Conservation (phyloP, 2,329 filamentous ascomycete genomes). For the Colletotrichum sublineola region DNA sequence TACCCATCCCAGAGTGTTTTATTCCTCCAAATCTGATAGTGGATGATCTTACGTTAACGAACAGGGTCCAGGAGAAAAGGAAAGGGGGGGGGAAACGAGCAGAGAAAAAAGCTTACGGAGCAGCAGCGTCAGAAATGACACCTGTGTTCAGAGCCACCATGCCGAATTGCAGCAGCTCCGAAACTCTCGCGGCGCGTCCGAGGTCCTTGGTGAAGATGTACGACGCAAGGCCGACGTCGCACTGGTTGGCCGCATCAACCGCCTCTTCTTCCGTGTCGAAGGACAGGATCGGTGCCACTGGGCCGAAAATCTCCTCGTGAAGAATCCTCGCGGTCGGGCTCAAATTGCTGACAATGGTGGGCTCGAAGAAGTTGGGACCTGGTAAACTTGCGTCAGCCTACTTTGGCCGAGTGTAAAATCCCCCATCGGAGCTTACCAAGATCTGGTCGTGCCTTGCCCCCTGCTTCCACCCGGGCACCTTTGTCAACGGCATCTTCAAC, state of each 20-base stretch:
- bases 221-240: neutral
- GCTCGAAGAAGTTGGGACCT: conserved; percentile 1
- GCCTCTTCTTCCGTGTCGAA: neutral
- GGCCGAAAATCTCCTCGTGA: neutral
- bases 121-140: neutral
- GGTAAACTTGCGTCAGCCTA: neutral
- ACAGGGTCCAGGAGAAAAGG: neutral
- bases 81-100: no score
- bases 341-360: neutral
- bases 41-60: neutral
- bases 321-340: neutral
- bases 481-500: neutral
- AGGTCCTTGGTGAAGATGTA: neutral
- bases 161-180: neutral
- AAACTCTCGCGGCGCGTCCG: neutral
- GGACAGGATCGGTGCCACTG: neutral
- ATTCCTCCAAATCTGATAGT: neutral
- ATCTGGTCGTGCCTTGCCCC: neutral
- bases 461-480: neutral
- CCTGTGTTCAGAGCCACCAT: neutral
- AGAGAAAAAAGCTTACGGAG: neutral
- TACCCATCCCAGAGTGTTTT: neutral
- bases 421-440: neutral
- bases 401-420: neutral
- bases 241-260: neutral